Evolutionary conservation across 78 protist genomes (phyloP).

Genomic region (Polysphondylium violaceum): DNA sequence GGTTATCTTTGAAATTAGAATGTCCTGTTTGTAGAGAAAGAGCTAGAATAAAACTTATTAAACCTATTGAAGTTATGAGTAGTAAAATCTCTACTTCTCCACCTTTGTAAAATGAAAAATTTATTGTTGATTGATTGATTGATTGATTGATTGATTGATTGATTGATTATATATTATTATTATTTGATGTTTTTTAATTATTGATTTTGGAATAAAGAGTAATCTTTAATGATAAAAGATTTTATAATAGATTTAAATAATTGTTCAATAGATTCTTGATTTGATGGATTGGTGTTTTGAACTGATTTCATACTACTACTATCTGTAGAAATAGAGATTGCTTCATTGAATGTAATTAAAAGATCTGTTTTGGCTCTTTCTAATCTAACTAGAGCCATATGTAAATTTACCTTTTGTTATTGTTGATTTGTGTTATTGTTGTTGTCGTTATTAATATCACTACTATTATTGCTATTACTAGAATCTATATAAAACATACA

Average conservation of each 20-base stretch:
- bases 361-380: conserved; percentile 51
- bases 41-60: conserved; percentile 53
- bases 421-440: background rate
- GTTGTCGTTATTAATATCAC: background rate
- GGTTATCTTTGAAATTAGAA: conserved; percentile 65
- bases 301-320: conserved; percentile 49
- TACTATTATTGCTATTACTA: background rate
- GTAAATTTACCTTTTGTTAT: conserved; percentile 27
- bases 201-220: conserved; percentile 56
- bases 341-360: conserved; percentile 42
- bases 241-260: background rate
- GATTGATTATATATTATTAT: background rate
- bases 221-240: conserved; percentile 46
- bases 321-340: background rate
- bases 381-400: conserved; percentile 65
- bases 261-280: background rate
- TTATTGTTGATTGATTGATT: background rate
- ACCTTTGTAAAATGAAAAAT: too few relatives aligned
- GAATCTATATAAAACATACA: conserved; percentile 5
- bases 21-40: conserved; percentile 75
- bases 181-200: background rate
- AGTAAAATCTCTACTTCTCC: too few relatives aligned
- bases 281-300: background rate
- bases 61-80: conserved; percentile 1
- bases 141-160: background rate